A percentile compares a stretch with the other conserved stretches of the same genome.
These are phyloP conservation scores for Schoenoplectus triqueter DNA, from an alignment of 202 grass and related monocot species.

Conservation along the genomic window DNA sequence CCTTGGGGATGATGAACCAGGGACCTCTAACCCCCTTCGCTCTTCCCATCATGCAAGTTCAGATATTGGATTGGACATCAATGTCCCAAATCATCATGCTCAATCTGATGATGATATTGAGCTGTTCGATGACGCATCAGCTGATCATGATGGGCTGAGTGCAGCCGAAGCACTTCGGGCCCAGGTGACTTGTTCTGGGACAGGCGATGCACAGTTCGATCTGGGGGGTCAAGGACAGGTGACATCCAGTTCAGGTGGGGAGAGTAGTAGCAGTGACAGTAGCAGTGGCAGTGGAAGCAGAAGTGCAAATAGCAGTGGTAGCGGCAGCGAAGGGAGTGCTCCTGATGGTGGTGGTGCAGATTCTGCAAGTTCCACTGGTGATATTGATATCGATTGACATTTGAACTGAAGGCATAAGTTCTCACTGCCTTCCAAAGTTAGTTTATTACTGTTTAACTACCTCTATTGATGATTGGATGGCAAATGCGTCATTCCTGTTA, in stretches of 20 bases:
- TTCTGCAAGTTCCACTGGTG: conserved; percentile 82
- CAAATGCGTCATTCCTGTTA: not conserved
- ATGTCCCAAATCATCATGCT: conserved; percentile 62
- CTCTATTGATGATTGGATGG: not conserved
- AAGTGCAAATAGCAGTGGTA: conserved; percentile 64
- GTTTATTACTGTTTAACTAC: not conserved
- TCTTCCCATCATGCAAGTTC: conserved; percentile 40
- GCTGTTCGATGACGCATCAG: conserved; percentile 63
- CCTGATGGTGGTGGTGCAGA: conserved; percentile 76
- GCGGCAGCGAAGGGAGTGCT: conserved; percentile 69
- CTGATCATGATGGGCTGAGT: conserved; percentile 65
- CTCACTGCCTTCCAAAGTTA: not conserved
- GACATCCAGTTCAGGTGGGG: conserved; percentile 74
- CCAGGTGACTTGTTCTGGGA: conserved; percentile 64
- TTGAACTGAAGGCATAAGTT: not conserved
- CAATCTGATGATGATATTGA: conserved; percentile 73
- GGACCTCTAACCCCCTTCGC: conserved; percentile 48
- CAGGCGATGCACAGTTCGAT: conserved; percentile 34
- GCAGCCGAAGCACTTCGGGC: conserved; percentile 78
- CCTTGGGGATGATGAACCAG: conserved; percentile 70
- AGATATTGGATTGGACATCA: conserved; percentile 62
- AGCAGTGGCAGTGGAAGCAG: conserved; percentile 68
- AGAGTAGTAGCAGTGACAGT: conserved; percentile 58
- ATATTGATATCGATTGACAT: conserved; percentile 58
- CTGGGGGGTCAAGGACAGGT: conserved; percentile 50